phyloP scores from a whole-genome alignment of 73 alveolate species.

The Tetrahymena borealis region DNA sequence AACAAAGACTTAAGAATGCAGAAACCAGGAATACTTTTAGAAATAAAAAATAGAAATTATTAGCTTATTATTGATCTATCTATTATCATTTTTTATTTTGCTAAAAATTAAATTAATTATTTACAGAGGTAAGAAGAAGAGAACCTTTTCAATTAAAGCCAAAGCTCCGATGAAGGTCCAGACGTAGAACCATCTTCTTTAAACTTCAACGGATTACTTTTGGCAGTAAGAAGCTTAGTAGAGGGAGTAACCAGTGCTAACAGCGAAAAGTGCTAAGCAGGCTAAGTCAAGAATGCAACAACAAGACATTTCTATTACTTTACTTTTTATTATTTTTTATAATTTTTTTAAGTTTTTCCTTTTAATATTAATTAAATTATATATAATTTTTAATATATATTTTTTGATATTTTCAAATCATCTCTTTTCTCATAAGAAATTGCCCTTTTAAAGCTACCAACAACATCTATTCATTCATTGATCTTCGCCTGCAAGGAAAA shows the following conservation, averaged over 20 bases:
- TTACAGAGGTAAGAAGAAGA: neutral
- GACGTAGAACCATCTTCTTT: neutral
- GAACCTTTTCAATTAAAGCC: neutral
- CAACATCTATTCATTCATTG: too few relatives aligned
- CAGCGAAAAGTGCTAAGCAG: neutral
- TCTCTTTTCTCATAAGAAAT: neutral
- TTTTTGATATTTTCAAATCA: neutral
- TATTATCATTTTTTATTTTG: neutral
- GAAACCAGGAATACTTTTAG: neutral
- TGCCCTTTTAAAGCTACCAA: too few relatives aligned
- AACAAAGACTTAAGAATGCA: neutral
- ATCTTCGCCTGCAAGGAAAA: too few relatives aligned
- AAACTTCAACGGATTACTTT: neutral
- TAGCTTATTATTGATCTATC: neutral
- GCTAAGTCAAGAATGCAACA: neutral
- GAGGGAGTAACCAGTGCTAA: neutral
- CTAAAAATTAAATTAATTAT: neutral
- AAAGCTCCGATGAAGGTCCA: slow-evolving; percentile 1
- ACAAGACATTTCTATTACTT: neutral
- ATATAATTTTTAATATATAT: neutral
- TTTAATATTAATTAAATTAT: neutral
- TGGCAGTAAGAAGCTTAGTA: neutral
- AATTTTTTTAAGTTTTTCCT: neutral
- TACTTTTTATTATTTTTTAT: neutral
- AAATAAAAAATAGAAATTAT: neutral